Evolutionary conservation across 202 grass and related monocot species (phyloP).

Genomic region (Setaria italica): DNA sequence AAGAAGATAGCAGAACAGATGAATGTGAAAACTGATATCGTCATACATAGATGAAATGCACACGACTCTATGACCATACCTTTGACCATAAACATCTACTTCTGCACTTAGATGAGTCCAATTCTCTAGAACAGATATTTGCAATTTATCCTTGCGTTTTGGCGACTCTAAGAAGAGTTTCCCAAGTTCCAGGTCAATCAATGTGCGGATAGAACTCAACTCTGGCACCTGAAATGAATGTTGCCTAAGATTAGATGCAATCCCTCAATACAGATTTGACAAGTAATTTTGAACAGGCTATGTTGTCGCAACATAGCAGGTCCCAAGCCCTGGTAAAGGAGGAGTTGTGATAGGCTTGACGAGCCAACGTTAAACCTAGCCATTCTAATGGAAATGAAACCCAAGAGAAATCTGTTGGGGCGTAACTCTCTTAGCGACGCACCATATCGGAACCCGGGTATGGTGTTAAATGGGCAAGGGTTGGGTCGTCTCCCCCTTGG

Average conservation of each 20-base stretch:
- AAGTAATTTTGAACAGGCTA: conserved; percentile 22
- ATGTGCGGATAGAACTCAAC: conserved; percentile 75
- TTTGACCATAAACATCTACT: conserved; percentile 88
- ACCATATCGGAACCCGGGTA: no score
- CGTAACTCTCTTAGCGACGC: no score
- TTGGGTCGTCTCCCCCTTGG: no score
- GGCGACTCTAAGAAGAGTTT: conserved; percentile 71
- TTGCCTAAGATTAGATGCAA: background rate
- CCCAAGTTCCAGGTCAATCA: conserved; percentile 70
- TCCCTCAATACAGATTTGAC: background rate
- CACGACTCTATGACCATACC: conserved; percentile 46
- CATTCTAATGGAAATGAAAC: no score
- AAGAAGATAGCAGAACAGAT: background rate
- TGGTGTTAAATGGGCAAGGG: no score
- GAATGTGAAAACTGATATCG: conserved; percentile 13
- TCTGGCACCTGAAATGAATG: conserved; percentile 75
- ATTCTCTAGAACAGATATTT: conserved; percentile 75
- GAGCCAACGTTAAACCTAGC: no score
- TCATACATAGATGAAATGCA: background rate
- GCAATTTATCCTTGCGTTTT: conserved; percentile 65
- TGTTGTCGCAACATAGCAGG: no score
- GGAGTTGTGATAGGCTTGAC: no score
- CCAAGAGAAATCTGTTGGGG: no score
- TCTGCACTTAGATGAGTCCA: conserved; percentile 57
- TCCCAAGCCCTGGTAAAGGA: no score